phyloP scores from a whole-genome alignment of 441 rosid species.

The Viola pubescens region DNA sequence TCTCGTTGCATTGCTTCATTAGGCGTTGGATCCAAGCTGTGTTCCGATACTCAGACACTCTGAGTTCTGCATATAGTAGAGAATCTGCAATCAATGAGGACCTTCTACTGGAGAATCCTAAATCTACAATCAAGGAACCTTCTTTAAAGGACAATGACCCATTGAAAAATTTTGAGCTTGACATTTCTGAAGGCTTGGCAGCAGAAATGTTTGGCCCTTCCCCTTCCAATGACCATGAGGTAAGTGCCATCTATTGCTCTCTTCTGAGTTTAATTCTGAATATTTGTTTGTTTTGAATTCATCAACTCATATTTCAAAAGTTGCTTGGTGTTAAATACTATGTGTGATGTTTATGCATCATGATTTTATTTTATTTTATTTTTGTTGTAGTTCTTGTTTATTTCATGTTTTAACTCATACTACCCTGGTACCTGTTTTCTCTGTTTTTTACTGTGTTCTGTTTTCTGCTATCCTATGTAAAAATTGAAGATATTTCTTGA shows the following conservation, averaged over 20 bases:
- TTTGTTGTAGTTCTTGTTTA: too few relatives aligned
- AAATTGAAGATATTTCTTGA: not conserved
- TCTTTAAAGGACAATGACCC: conserved; percentile 23
- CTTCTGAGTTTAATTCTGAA: not conserved
- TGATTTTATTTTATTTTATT: too few relatives aligned
- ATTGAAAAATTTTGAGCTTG: conserved; percentile 38
- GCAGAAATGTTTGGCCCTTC: conserved; percentile 68
- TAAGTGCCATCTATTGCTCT: conserved; percentile 16
- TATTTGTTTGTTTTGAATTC: too few relatives aligned
- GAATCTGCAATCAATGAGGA: conserved; percentile 24
- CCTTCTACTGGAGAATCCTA: conserved; percentile 22
- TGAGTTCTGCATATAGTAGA: conserved; percentile 14
- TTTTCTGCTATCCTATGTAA: not conserved
- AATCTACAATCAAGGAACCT: conserved; percentile 17
- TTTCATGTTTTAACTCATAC: not conserved
- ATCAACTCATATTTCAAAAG: too few relatives aligned
- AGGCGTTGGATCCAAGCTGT: conserved; percentile 96
- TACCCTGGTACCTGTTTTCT: not conserved
- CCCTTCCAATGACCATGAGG: conserved; percentile 51
- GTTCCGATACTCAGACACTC: conserved; percentile 37
- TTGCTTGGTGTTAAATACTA: too few relatives aligned
- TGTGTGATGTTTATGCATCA: too few relatives aligned
- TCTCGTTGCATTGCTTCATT: conserved; percentile 17
- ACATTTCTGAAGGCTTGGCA: conserved; percentile 74
- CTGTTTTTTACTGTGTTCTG: not conserved